phyloP scores from a whole-genome alignment of 495 filamentous ascomycete genomes.

The Echria macrotheca region DNA sequence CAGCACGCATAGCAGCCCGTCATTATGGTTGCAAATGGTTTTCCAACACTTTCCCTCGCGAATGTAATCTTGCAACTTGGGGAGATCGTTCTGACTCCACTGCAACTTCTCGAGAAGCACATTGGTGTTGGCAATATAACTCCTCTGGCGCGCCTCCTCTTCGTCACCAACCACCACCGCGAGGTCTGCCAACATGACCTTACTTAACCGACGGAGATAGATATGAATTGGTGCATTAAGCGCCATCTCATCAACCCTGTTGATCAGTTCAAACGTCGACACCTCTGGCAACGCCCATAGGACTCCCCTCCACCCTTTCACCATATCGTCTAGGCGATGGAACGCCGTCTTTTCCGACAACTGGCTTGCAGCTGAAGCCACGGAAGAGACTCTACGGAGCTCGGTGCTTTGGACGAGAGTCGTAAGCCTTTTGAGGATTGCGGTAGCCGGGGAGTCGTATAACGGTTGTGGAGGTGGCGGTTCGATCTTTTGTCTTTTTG shows the following conservation, averaged over 20 bases:
- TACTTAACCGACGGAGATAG: constrained; percentile 23
- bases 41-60: constrained; percentile 31
- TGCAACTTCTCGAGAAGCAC: constrained; percentile 14
- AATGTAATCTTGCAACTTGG: constrained; percentile 21
- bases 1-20: constrained; percentile 24
- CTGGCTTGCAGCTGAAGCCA: no score
- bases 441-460: neutral
- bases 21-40: constrained; percentile 18
- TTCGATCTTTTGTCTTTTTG: neutral
- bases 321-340: constrained; percentile 19
- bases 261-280: constrained; percentile 14
- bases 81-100: constrained; percentile 16
- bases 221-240: constrained; percentile 16
- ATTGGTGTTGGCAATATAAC: constrained; percentile 4
- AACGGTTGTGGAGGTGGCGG: neutral
- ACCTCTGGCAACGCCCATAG: neutral
- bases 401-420: no score
- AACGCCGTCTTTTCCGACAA: constrained; percentile 9
- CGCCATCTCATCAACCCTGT: constrained; percentile 12
- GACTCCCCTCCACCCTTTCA: constrained; percentile 20
- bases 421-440: no score
- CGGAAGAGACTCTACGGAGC: no score
- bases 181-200: constrained; percentile 18
- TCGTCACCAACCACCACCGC: neutral
- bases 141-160: neutral